Evolutionary conservation across 2,329 filamentous ascomycete species (phyloP).

Genomic region (Chaetothyriales sp.): DNA sequence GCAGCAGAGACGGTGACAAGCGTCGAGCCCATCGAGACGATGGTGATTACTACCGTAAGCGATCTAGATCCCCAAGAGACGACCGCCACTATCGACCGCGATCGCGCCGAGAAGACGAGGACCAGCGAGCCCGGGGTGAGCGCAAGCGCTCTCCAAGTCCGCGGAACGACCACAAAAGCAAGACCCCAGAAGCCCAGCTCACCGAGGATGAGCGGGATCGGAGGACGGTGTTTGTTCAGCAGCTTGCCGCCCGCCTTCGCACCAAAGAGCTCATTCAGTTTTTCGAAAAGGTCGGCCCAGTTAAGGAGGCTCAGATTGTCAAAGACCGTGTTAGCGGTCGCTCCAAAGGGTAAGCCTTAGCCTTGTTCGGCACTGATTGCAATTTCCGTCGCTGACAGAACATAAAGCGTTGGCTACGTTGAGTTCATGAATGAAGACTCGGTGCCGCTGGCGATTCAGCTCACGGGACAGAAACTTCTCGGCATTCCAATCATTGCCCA

Average conservation of each 20-base stretch:
- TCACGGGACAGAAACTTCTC: constrained; percentile 96
- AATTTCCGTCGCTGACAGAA: constrained; percentile 25
- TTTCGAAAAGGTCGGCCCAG: constrained; percentile 86
- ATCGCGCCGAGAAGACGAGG: constrained; percentile 35
- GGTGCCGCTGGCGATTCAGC: constrained; percentile 82
- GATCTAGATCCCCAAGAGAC: constrained; percentile 57
- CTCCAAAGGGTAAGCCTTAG: constrained; percentile 75
- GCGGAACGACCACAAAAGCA: constrained; percentile 27
- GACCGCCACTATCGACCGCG: constrained; percentile 44
- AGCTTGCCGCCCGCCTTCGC: constrained; percentile 83
- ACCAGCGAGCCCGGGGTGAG: constrained; percentile 32
- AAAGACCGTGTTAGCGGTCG: constrained; percentile 93
- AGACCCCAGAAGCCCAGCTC: constrained; percentile 53
- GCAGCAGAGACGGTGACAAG: constrained; percentile 62
- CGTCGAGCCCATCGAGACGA: constrained; percentile 57
- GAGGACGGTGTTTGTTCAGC: constrained; percentile 95
- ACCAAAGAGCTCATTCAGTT: constrained; percentile 88
- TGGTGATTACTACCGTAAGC: constrained; percentile 48
- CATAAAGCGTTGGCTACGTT: constrained; percentile 90
- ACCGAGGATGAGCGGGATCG: constrained; percentile 94
- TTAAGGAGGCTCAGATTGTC: constrained; percentile 96
- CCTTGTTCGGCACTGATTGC: constrained; percentile 8
- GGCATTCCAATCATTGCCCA: constrained; percentile 98
- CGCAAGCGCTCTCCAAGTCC: constrained; percentile 32
- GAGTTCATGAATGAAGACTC: constrained; percentile 96